These are phyloP conservation scores for Claviceps sp. DNA, from an alignment of 2,329 filamentous ascomycete species.

Conservation along the genomic window DNA sequence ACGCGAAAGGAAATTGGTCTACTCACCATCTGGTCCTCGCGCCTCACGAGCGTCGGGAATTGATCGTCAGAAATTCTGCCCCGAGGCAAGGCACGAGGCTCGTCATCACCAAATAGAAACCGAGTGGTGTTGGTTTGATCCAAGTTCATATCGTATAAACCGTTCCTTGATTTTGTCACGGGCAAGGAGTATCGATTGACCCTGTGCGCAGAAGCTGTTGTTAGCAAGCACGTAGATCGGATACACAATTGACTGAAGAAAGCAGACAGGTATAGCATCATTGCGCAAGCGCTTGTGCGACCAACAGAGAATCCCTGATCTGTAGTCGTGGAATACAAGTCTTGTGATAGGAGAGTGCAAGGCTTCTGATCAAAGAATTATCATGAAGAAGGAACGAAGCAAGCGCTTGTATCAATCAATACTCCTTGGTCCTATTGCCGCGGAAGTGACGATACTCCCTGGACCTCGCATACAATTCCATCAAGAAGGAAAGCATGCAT, in stretches of 20 bases:
- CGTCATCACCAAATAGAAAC: constrained; percentile 76
- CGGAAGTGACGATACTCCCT: neutral
- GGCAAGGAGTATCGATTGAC: constrained; percentile 92
- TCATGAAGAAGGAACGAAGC: neutral
- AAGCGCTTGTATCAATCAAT: neutral
- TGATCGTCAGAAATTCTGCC: constrained; percentile 61
- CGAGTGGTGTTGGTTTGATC: constrained; percentile 76
- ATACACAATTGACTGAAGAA: neutral
- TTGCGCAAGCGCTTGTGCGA: neutral
- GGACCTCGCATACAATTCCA: neutral
- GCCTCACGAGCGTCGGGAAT: constrained; percentile 72
- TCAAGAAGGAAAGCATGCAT: neutral
- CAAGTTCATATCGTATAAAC: constrained; percentile 53
- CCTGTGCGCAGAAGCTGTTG: constrained; percentile 29
- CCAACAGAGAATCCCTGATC: neutral
- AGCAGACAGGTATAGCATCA: neutral
- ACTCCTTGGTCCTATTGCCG: neutral
- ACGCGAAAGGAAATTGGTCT: neutral
- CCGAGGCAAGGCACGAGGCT: constrained; percentile 33
- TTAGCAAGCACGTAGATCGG: constrained; percentile 3
- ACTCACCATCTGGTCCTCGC: constrained; percentile 43
- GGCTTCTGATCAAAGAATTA: neutral
- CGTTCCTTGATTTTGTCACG: constrained; percentile 56
- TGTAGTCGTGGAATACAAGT: neutral
- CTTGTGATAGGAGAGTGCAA: neutral